Evolutionary conservation across 2,329 filamentous ascomycete genomes (phyloP).

Genomic region (Botrytis fragariae): DNA sequence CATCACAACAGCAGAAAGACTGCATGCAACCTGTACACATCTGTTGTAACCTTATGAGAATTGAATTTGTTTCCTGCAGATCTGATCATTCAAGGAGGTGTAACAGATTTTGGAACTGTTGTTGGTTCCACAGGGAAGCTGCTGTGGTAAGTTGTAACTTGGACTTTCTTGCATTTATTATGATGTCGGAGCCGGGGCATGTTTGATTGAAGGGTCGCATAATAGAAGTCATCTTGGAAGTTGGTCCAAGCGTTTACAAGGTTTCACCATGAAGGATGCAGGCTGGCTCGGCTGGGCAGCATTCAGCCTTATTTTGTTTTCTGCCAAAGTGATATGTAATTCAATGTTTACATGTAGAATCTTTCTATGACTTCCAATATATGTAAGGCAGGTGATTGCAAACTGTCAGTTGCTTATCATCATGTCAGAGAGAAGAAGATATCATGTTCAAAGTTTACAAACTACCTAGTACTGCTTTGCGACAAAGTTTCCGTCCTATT

Average conservation of each 20-base stretch:
- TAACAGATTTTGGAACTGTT: neutral
- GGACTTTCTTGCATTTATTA: conserved; percentile 12
- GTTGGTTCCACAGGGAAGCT: conserved; percentile 14
- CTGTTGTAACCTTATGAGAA: conserved; percentile 17
- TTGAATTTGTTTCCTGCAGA: neutral
- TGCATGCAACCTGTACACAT: conserved; percentile 34
- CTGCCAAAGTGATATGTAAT: neutral
- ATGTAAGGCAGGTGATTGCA: no score
- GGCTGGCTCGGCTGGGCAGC: neutral
- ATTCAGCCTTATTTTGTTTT: conserved; percentile 12
- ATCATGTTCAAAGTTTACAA: neutral
- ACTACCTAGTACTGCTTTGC: no score
- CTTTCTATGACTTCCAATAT: neutral
- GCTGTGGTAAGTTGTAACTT: neutral
- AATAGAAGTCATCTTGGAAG: neutral
- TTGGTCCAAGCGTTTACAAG: conserved; percentile 14
- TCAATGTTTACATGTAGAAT: neutral
- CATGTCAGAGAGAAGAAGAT: no score
- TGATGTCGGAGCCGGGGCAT: neutral
- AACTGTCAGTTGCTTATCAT: no score
- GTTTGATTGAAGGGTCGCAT: conserved; percentile 5
- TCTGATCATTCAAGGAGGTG: neutral
- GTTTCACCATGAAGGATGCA: neutral
- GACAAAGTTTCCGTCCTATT: neutral
- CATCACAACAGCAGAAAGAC: conserved; percentile 47